These are phyloP conservation scores for Xerocomellus amylosporus DNA, from an alignment of 768 basidiomycete species.

Conservation along the genomic window DNA sequence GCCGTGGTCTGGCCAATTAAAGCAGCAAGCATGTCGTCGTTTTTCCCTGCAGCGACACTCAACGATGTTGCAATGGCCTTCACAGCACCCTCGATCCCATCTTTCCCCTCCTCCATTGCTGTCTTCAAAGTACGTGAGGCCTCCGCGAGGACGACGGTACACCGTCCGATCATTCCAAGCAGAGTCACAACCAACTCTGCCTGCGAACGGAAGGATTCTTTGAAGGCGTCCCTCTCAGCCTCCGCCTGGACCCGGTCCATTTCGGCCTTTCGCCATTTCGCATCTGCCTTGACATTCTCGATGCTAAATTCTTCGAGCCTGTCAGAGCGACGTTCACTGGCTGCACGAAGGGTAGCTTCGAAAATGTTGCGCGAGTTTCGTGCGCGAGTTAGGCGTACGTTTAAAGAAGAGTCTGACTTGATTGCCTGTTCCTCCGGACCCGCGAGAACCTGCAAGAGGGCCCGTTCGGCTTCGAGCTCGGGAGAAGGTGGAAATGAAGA, in stretches of 20 bases:
- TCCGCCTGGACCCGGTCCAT: constrained; percentile 69
- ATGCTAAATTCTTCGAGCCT: constrained; percentile 68
- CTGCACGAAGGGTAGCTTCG: constrained; percentile 81
- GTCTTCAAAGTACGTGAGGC: constrained; percentile 42
- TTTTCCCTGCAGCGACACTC: constrained; percentile 56
- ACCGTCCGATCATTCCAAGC: constrained; percentile 79
- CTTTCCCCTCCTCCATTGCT: constrained; percentile 37
- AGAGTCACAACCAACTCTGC: constrained; percentile 64
- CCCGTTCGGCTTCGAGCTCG: constrained; percentile 71
- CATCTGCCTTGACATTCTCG: constrained; percentile 71
- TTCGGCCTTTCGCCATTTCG: constrained; percentile 59
- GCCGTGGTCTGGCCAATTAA: constrained; percentile 68
- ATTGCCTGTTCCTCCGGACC: constrained; percentile 67
- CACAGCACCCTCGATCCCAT: constrained; percentile 39
- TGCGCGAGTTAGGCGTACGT: constrained; percentile 59
- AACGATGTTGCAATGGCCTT: constrained; percentile 52
- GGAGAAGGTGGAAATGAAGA: constrained; percentile 41
- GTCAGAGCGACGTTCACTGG: constrained; percentile 75
- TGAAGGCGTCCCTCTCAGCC: constrained; percentile 62
- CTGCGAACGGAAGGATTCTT: constrained; percentile 60
- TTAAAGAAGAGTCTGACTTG: constrained; percentile 56
- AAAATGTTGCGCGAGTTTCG: constrained; percentile 78
- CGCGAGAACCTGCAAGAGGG: constrained; percentile 63
- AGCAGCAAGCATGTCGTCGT: constrained; percentile 64
- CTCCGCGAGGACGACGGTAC: constrained; percentile 69